Conservation (phyloP, 495 filamentous ascomycete genomes). For the Penicillium simplicissimum region DNA sequence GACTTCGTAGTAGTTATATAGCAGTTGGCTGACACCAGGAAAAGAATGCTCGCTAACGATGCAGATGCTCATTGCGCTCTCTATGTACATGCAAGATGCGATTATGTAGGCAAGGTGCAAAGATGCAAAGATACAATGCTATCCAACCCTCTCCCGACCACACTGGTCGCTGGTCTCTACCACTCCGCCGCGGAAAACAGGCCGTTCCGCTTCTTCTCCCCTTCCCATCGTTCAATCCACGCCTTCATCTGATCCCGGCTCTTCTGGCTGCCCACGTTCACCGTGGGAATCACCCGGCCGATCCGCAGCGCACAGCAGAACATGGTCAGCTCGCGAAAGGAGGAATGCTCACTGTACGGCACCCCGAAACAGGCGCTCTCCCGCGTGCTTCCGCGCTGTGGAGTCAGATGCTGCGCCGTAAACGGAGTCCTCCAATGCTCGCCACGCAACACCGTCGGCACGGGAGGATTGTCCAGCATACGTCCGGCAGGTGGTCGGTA, state of each 20-base stretch:
- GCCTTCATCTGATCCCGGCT: constrained; percentile 79
- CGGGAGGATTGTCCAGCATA: constrained; percentile 61
- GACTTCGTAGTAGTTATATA: no score
- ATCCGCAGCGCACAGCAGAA: constrained; percentile 87
- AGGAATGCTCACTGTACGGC: constrained; percentile 93
- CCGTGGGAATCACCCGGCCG: constrained; percentile 87
- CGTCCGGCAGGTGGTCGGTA: constrained; percentile 71
- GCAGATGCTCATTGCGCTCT: background rate
- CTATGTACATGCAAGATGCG: background rate
- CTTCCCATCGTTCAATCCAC: constrained; percentile 87
- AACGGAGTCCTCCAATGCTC: constrained; percentile 73
- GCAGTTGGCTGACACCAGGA: background rate
- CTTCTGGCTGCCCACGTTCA: constrained; percentile 79
- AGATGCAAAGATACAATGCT: background rate
- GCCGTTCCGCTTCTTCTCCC: constrained; percentile 80
- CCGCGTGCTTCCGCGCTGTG: constrained; percentile 75
- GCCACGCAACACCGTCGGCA: constrained; percentile 70
- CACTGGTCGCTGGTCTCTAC: constrained; percentile 10
- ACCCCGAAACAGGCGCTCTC: constrained; percentile 84
- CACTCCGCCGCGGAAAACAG: constrained; percentile 50
- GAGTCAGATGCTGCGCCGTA: constrained; percentile 61
- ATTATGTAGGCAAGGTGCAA: constrained; percentile 8
- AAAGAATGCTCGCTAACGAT: background rate
- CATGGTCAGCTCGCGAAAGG: constrained; percentile 89
- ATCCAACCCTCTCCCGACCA: background rate